Percentiles rank a stretch among this genome's conserved stretches.
These are phyloP conservation scores for Leucogyrophana mollusca DNA, from an alignment of 768 basidiomycete genomes.

Conservation along the genomic window DNA sequence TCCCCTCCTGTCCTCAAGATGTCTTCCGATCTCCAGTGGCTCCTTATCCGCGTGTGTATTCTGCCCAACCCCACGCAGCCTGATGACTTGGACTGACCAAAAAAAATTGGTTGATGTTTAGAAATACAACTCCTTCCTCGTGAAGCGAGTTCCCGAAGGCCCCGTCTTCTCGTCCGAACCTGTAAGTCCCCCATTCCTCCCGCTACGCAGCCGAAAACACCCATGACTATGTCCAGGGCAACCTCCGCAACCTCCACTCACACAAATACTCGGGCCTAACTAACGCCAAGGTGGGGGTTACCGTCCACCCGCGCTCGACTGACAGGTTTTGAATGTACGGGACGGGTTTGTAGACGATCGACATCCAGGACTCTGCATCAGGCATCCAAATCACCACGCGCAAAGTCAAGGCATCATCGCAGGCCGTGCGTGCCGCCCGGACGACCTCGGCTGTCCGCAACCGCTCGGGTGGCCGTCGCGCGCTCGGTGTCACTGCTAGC, in stretches of 20 bases:
- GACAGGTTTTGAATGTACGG: no score
- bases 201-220: constrained; percentile 5
- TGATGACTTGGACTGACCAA: neutral
- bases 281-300: constrained; percentile 65
- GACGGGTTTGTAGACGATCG: no score
- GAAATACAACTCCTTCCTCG: constrained; percentile 84
- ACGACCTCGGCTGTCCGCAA: constrained; percentile 57
- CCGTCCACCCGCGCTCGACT: neutral
- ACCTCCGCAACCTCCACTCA: constrained; percentile 87
- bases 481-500: constrained; percentile 61
- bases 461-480: constrained; percentile 70
- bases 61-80: neutral
- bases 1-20: constrained; percentile 46
- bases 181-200: constrained; percentile 40
- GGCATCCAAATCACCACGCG: constrained; percentile 62
- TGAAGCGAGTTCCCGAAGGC: constrained; percentile 72
- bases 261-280: constrained; percentile 89
- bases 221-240: constrained; percentile 52
- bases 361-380: constrained; percentile 52
- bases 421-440: constrained; percentile 46
- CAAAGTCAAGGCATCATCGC: constrained; percentile 59
- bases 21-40: constrained; percentile 93
- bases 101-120: constrained; percentile 25
- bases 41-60: constrained; percentile 77
- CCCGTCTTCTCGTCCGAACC: constrained; percentile 84